phyloP scores from a whole-genome alignment of 306 rosid species.

The Sesbania bispinosa region DNA sequence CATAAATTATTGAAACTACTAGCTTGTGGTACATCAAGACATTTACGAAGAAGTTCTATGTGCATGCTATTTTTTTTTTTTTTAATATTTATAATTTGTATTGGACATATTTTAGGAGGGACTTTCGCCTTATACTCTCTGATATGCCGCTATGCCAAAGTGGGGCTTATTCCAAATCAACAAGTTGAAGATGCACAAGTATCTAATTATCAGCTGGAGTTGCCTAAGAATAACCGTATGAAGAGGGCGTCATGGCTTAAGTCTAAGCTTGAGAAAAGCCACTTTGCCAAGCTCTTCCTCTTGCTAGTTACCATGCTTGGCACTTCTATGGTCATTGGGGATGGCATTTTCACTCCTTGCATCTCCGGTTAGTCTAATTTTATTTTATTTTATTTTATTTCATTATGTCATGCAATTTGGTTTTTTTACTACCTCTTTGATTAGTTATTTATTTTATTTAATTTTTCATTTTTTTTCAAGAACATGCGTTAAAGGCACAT shows the following conservation, averaged over 20 bases:
- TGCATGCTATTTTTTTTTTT: too few relatives aligned
- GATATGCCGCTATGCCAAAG: slow-evolving; percentile 60
- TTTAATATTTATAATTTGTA: background rate
- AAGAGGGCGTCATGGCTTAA: slow-evolving; percentile 53
- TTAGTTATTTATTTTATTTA: background rate
- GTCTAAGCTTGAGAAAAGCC: slow-evolving; percentile 44
- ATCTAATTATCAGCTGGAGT: slow-evolving; percentile 52
- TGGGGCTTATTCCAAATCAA: slow-evolving; percentile 54
- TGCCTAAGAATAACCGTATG: slow-evolving; percentile 16
- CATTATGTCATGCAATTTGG: background rate
- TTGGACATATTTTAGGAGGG: slow-evolving; percentile 44
- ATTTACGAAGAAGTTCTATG: too few relatives aligned
- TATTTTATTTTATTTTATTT: background rate
- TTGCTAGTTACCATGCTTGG: slow-evolving; percentile 71
- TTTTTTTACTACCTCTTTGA: background rate
- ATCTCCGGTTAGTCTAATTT: slow-evolving; percentile 46
- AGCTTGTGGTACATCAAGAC: too few relatives aligned
- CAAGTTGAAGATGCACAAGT: slow-evolving; percentile 58
- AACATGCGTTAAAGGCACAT: background rate
- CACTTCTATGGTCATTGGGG: slow-evolving; percentile 83
- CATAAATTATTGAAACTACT: too few relatives aligned
- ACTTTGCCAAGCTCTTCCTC: slow-evolving; percentile 40
- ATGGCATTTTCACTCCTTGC: slow-evolving; percentile 76
- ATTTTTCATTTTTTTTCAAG: too few relatives aligned
- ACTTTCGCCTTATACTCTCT: slow-evolving; percentile 74